Base-by-base conservation (phyloP, 192 early-diverging fungal species). In the Helicostylum pulchrum region DNA sequence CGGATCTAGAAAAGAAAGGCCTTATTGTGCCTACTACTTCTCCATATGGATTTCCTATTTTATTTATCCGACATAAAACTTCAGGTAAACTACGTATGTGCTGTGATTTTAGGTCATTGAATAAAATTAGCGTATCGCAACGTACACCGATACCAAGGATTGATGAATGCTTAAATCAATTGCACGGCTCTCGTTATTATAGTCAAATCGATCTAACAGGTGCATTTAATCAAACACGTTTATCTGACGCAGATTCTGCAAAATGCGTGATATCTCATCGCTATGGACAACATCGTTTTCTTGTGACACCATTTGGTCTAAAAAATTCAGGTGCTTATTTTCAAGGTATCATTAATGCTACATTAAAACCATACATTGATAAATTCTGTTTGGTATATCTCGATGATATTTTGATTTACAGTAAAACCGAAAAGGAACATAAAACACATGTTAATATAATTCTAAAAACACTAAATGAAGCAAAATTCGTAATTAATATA, bases 71-170 rank as follows among this genome's bases (percentile, higher is more conserved):
- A 76, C 0, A 67, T 80, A 0, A 4, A 80, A 45, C 80, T 83
- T 66, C n/a, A n/a, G n/a, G n/a, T n/a, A n/a, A n/a, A n/a, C 8
- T 85, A 17, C 58, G 77, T 0, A 50, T 83, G 31, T 84, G 83
- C 30, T 46, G 85, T 0, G 83, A 83, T 46, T 87, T 84, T 53
- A 56, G 82, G 17, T 77, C 71, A 0, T 54, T 89, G 49, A 87
- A 89, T 60, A 67, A 49, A 31, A 23, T 73, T 2, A 86, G 80
- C 4, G 66, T 82, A 10, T 57, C 67, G 53, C 77, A 89, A 57
- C 65, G 63, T 11, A 81, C 78, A 34, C 80, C 80, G 0, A 23
- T 84, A 11, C 85, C 83, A 2, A 34, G 72, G 21, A 83, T 87
- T 39, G 60, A 77, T 7, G 78, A 84, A 42, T 53, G 72, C 3